Evolutionary conservation across 208 protist species (phyloP), one percentile per base, ranked within the genome.

Genomic region (Naegleria lovaniensis): DNA sequence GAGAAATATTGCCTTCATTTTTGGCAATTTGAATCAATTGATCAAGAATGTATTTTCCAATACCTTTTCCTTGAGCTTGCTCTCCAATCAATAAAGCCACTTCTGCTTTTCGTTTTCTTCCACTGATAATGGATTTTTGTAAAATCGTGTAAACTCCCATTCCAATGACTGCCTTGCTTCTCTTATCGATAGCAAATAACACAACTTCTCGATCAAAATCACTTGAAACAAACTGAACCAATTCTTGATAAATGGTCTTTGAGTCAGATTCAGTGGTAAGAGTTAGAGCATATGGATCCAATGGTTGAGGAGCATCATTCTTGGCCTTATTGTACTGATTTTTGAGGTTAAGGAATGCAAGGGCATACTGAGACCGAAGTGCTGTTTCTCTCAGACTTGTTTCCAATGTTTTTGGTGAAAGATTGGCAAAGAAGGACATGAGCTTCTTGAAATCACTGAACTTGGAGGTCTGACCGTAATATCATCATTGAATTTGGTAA

Each of bases 181-280:
- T 67, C 33, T 87, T 25, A 9, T 51, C 41, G 16, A 87, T 40
- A 51, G 83, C 83, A 29, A 40, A 22, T 39, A 87, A 87, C 1
- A 87, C 83, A 0, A 87, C 19, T n/a, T 87, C 83, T 52, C 83
- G 4, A 39, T 87, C 83, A 87, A 40, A 87, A 48, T 87, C 83
- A 51, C 83, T 67, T 2, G 55, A 67, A 67, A 67, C 55, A 29
- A 29, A 67, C 13, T 67, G 55, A 67, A 67, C 55, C 13, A 67
- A 67, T 67, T 67, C 55, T 67, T 67, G 55, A 13, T 67, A 67
- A 67, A 67, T 67, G 2, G 1, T 29, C 55, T 67, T 67, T 3
- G 55, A 67, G 55, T 67, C 55, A 29, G 19, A 15, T 22, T 67
- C 55, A 1, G 55, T 67, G 55, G 11, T 67, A 19, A 67, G 55